phyloP scores from a whole-genome alignment of 495 filamentous ascomycete species.

The Penicillium alfredii region DNA sequence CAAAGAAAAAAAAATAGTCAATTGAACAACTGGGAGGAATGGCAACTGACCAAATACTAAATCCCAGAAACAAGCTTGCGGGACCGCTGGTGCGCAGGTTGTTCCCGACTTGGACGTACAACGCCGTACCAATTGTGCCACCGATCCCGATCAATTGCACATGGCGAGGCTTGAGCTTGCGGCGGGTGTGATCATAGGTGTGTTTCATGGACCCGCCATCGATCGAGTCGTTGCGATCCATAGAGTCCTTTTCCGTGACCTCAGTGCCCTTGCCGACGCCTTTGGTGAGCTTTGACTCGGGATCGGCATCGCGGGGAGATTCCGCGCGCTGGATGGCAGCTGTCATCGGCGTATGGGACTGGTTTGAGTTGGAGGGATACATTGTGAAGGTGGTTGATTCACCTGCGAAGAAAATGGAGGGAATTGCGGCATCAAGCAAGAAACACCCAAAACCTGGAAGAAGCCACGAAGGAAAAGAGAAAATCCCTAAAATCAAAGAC shows the following conservation, averaged over 20 bases:
- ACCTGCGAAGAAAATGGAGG: neutral
- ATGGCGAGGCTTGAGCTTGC: conserved; percentile 59
- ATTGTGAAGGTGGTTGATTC: conserved; percentile 2
- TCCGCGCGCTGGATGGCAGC: conserved; percentile 14
- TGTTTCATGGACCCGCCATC: conserved; percentile 24
- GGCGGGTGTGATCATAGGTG: conserved; percentile 45
- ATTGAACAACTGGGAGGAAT: neutral
- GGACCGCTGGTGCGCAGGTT: conserved; percentile 67
- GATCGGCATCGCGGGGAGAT: conserved; percentile 5
- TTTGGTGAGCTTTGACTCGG: conserved; percentile 9
- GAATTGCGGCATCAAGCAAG: neutral
- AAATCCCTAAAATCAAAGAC: neutral
- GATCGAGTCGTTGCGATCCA: conserved; percentile 17
- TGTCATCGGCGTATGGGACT: conserved; percentile 8
- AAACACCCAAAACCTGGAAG: no score
- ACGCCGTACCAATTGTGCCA: conserved; percentile 73
- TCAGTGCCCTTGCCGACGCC: conserved; percentile 8
- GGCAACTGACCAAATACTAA: conserved; percentile 39
- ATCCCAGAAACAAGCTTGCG: conserved; percentile 69
- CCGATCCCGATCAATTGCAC: conserved; percentile 72
- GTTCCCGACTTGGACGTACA: conserved; percentile 70
- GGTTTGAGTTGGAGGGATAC: no score
- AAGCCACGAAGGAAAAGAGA: neutral
- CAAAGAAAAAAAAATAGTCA: neutral
- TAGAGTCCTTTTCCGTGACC: conserved; percentile 14